Evolutionary conservation across 2,329 filamentous ascomycete genomes (phyloP).

Genomic region (Neonectria faginata): DNA sequence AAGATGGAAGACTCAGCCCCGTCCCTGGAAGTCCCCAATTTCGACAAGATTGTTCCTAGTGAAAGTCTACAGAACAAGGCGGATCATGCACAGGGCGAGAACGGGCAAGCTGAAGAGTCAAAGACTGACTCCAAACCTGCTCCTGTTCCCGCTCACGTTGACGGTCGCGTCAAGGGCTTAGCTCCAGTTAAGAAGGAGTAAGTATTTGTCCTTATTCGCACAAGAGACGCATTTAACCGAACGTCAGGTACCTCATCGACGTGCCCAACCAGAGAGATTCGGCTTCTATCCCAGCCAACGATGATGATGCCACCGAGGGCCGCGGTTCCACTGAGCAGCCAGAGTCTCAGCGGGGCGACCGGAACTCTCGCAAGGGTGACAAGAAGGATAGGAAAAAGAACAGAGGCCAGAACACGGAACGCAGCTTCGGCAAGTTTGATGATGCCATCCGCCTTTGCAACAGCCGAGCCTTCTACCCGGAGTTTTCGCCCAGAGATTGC

Average conservation of each 20-base stretch:
- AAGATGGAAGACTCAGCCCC: constrained; percentile 59
- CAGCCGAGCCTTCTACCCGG: constrained; percentile 75
- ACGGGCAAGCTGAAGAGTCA: constrained; percentile 26
- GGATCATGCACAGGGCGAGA: constrained; percentile 34
- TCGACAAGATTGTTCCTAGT: constrained; percentile 33
- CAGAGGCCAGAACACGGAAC: constrained; percentile 80
- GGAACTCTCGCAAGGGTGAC: constrained; percentile 57
- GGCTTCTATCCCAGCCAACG: constrained; percentile 45
- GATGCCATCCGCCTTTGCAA: constrained; percentile 84
- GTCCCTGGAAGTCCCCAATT: constrained; percentile 32
- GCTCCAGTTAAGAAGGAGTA: constrained; percentile 81
- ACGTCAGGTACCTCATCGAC: constrained; percentile 58
- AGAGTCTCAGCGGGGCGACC: constrained; percentile 67
- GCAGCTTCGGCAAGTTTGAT: constrained; percentile 82
- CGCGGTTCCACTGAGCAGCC: constrained; percentile 47
- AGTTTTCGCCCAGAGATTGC: constrained; percentile 86
- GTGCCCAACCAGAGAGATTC: constrained; percentile 44
- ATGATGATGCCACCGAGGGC: constrained; percentile 64
- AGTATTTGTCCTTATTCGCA: constrained; percentile 44
- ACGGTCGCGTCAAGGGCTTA: constrained; percentile 63
- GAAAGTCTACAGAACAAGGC: constrained; percentile 26
- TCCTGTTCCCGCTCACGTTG: constrained; percentile 24
- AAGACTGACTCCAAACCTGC: constrained; percentile 26
- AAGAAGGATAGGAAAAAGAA: constrained; percentile 63
- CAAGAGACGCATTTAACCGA: constrained; percentile 15